Conservation (phyloP, 768 basidiomycete genomes). For the Tephrocybe sp. region DNA sequence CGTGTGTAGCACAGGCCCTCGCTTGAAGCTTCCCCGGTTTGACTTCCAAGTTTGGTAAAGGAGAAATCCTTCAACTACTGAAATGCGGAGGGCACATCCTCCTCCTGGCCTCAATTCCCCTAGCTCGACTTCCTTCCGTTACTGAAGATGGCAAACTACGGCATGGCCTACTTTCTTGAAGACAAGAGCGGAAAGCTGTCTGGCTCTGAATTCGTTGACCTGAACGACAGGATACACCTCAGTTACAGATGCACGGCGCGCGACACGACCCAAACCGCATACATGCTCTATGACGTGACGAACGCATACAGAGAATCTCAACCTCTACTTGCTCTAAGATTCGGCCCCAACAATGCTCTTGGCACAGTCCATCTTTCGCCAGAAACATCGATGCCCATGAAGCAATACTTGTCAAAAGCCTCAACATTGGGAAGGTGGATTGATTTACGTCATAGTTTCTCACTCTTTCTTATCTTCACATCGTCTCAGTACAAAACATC, state of each 20-base stretch:
- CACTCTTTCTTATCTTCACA: background rate
- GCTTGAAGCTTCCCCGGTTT: background rate
- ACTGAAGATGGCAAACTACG: slow-evolving; percentile 42
- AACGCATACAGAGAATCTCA: slow-evolving; percentile 23
- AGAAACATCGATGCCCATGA: slow-evolving; percentile 42
- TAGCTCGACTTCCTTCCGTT: background rate
- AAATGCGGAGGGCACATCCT: background rate
- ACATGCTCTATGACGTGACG: slow-evolving; percentile 51
- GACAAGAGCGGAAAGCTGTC: slow-evolving; percentile 55
- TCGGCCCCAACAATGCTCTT: slow-evolving; percentile 47
- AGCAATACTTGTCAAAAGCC: slow-evolving; percentile 48
- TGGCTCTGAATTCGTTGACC: slow-evolving; percentile 61
- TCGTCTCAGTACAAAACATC: slow-evolving; percentile 35
- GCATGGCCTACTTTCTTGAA: slow-evolving; percentile 63
- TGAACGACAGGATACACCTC: slow-evolving; percentile 59
- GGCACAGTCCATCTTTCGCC: slow-evolving; percentile 51
- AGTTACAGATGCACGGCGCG: slow-evolving; percentile 47
- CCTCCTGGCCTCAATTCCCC: background rate
- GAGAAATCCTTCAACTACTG: background rate
- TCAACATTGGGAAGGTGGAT: slow-evolving; percentile 42
- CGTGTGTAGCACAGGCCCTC: background rate
- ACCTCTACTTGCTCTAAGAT: slow-evolving; percentile 51
- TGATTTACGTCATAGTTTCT: background rate
- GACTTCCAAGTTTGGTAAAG: slow-evolving; percentile 1
- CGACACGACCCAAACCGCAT: slow-evolving; percentile 41